Evolutionary conservation across 106 monocot species (phyloP), one percentile per base, ranked within the genome.

Genomic region (Apostasia ramifera): DNA sequence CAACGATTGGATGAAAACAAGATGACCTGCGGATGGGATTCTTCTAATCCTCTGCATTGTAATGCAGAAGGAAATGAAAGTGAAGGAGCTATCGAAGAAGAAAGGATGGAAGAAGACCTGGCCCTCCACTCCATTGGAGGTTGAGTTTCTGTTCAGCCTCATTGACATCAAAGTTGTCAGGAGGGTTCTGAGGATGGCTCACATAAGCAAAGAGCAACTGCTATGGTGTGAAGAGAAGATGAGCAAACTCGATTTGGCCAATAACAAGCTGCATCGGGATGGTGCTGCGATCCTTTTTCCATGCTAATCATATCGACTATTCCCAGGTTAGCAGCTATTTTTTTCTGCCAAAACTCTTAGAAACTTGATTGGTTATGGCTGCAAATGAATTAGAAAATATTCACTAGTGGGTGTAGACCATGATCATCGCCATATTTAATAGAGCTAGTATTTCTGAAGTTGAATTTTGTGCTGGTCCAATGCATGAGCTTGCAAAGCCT

Each of bases 141-240:
- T 79, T 44, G 85, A 88, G 37, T 58, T 95, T 26, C 71, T 88
- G 1, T 74, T 91, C 14, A 81, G 76, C 0, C 75, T 88, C 38
- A 85, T 91, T 10, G 94, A 95, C 78, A 77, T 92, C 14, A 83
- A 81, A 81, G 84, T 90, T 6, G 73, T 87, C 5, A 76, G 79
- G 0, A 84, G 89, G 85, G 97, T 97, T 53, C 66, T 97, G 62
- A 82, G 92, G 53, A 86, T 97, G 92, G 77, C 61, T 6, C 77
- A 44, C 43, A 70, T 92, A 12, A 87, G 83, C 39, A 90, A 89
- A 67, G 97, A 97, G 78, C 86, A 97, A 79, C 50, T 92, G 57
- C 74, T 97, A 11, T 97, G 97, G 97, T 97, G 92, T 38, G 97
- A 95, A 63, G 95, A 95, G 77, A 95, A 95, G 84, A 88, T 95